Conservation (phyloP, 371 early-diverging fungal genomes). For the Mucor indicus region DNA sequence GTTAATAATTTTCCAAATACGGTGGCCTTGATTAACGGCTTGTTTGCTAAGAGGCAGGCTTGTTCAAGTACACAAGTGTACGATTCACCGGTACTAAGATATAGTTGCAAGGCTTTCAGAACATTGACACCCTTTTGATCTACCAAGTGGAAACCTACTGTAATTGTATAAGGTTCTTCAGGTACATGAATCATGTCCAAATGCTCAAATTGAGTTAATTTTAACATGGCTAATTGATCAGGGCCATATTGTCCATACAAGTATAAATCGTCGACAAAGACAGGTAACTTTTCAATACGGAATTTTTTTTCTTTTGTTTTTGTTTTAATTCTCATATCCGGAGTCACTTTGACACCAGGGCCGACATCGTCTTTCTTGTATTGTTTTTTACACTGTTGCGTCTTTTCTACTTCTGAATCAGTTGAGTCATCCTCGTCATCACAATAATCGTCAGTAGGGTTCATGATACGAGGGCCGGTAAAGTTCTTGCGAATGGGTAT, state of each 20-base stretch:
- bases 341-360: not conserved
- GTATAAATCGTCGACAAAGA: slow-evolving; percentile 3
- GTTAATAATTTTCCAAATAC: slow-evolving; percentile 20
- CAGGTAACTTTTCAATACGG: not conserved
- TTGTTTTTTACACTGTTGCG: not conserved
- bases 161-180: slow-evolving; percentile 1
- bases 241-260: not conserved
- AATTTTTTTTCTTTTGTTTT: not conserved
- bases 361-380: not conserved
- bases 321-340: too few species aligned
- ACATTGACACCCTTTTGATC: not conserved
- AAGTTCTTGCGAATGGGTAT: slow-evolving; percentile 15
- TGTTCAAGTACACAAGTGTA: slow-evolving; percentile 26
- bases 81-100: slow-evolving; percentile 21
- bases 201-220: slow-evolving; percentile 6
- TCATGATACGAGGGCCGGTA: slow-evolving; percentile 21
- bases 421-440: slow-evolving; percentile 9
- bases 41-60: slow-evolving; percentile 6
- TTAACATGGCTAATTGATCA: not conserved
- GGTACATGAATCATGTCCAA: slow-evolving; percentile 14
- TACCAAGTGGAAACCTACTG: slow-evolving; percentile 18
- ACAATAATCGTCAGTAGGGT: slow-evolving; percentile 11
- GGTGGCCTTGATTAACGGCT: not conserved
- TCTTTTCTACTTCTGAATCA: not conserved
- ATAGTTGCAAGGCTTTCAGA: slow-evolving; percentile 30